phyloP scores from a whole-genome alignment of 305 asterid species.

The Andrographis paniculata region DNA sequence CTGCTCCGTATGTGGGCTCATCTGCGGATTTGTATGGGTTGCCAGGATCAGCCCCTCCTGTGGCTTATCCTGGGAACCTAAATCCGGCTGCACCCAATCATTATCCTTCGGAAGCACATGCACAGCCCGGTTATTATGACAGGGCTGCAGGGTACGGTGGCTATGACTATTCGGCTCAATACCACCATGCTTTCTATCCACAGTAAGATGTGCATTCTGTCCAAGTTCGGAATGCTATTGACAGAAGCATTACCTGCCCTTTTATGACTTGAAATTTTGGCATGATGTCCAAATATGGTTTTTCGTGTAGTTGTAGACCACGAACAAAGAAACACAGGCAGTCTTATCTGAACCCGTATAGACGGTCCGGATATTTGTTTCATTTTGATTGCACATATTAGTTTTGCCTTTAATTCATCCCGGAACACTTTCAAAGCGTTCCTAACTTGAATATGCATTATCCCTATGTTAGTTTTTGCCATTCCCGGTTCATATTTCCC shows the following conservation, averaged over 20 bases:
- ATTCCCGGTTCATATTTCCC: background rate
- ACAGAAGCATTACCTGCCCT: conserved; percentile 25
- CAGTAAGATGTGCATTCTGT: conserved; percentile 26
- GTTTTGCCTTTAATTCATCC: conserved; percentile 6
- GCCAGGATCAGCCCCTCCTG: conserved; percentile 26
- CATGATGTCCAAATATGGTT: conserved; percentile 15
- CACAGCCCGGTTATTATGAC: conserved; percentile 35
- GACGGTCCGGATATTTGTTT: conserved; percentile 21
- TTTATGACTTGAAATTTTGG: conserved; percentile 18
- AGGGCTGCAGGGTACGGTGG: conserved; percentile 34
- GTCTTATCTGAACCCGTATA: conserved; percentile 18
- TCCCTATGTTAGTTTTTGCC: conserved; percentile 6
- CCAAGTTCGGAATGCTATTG: conserved; percentile 11
- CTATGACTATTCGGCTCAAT: conserved; percentile 36
- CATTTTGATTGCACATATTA: conserved; percentile 24
- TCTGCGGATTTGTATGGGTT: conserved; percentile 38
- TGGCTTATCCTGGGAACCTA: conserved; percentile 30
- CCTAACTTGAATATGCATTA: conserved; percentile 13
- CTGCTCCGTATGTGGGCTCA: conserved; percentile 35
- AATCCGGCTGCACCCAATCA: conserved; percentile 32
- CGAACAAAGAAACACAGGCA: conserved; percentile 10
- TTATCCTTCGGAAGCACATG: conserved; percentile 32
- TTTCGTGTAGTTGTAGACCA: conserved; percentile 13
- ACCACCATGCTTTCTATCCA: conserved; percentile 50
- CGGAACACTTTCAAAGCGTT: conserved; percentile 17